Evolutionary conservation across 768 basidiomycete genomes (phyloP).

Genomic region (Gelatoporia subvermispora): DNA sequence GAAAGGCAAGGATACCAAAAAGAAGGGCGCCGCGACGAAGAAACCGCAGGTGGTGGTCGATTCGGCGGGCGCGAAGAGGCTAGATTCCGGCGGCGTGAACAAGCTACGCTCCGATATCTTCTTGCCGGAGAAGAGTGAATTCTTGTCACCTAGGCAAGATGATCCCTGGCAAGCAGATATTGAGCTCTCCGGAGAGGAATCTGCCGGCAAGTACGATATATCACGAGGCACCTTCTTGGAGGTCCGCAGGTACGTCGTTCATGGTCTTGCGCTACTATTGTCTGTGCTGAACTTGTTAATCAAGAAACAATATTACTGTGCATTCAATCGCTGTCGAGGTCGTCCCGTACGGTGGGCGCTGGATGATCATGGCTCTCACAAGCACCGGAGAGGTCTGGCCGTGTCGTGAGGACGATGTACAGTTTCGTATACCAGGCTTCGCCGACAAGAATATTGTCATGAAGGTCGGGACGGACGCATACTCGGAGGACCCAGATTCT

Average conservation of each 20-base stretch:
- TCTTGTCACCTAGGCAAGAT: conserved; percentile 1
- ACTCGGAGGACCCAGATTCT: conserved; percentile 32
- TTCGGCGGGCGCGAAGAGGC: too few relatives aligned
- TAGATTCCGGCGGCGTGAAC: too few relatives aligned
- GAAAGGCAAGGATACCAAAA: too few relatives aligned
- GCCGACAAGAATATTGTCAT: conserved; percentile 38
- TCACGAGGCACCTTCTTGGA: conserved; percentile 28
- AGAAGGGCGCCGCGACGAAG: too few relatives aligned
- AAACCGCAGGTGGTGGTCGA: too few relatives aligned
- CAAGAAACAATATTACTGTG: neutral
- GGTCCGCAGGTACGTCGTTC: conserved; percentile 22
- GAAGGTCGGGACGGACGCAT: conserved; percentile 40
- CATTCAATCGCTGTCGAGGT: neutral
- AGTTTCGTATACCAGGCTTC: conserved; percentile 57
- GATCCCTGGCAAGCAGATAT: conserved; percentile 3
- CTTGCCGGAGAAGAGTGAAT: neutral
- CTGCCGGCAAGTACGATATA: conserved; percentile 15
- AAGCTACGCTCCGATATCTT: too few relatives aligned
- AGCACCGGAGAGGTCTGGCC: conserved; percentile 47
- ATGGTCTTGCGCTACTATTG: neutral
- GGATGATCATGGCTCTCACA: conserved; percentile 9
- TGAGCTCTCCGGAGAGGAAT: neutral
- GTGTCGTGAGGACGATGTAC: conserved; percentile 48
- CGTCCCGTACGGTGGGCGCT: neutral
- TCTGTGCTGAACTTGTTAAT: too few relatives aligned